Base-by-base conservation (phyloP, 225 moss, liverwort and hornwort genomes). In the Pleurozium schreberi region DNA sequence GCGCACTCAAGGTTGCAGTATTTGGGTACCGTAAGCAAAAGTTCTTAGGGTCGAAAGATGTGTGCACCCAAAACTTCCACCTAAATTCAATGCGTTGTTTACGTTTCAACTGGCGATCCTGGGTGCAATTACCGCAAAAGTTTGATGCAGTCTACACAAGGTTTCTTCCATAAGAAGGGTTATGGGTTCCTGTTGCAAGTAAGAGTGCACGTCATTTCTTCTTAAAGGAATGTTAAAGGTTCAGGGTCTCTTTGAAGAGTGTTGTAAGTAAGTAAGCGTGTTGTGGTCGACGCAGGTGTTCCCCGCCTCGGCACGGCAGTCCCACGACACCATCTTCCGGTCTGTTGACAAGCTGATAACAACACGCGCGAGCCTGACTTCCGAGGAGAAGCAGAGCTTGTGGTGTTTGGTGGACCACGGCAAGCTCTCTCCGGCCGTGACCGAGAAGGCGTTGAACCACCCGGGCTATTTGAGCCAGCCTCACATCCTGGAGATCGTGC, bases 381-480 rank as follows among this genome's bases (percentile, higher is more conserved):
- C 93, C 5, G 97, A 96, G 40, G 96, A 97, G 66, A 97, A 95
- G 93, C 96, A 96, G 89, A 87, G 85, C 45, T 50, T 98, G 4
- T 98, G 98, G 98, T 91, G 95, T 84, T 80, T 96, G 9, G 93
- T 98, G 57, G 98, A 98, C 62, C 95, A 95, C 68, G 85, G 93
- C 28, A 98, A 97, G 94, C 92, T 98, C 49, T 96, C 96, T 67
- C 95, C 97, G 4, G 82, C 91, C 11, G 95, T 96, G 84, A 95
- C 90, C 6, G 98, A 98, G 92, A 94, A 89, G 75, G 98, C 98
- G 4, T 57, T 98, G 83, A 95, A 91, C 79, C 94, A 98, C 60
- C 93, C 98, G 1, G 98, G 95, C 1, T 98, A 95, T 62, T 88
- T 98, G 66, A 96, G 97, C 85, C 98, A 98, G 75, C 97, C 98